Base-by-base conservation (phyloP, 176 grass and related monocot species). In the Luzula sylvatica region DNA sequence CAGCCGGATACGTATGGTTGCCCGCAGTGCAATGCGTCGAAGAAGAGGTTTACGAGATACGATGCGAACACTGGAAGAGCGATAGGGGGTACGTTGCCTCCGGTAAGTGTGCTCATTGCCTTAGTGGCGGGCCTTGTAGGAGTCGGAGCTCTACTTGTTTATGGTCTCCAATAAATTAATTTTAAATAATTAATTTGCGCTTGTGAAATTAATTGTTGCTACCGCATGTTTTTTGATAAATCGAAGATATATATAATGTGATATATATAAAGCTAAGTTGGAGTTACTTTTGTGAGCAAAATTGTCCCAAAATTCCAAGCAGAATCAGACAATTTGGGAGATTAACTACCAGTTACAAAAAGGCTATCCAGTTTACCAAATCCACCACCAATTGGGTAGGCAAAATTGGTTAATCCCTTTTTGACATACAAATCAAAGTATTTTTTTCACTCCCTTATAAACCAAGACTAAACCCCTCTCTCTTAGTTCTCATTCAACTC, bases 21-120 rank as follows among this genome's bases (percentile, higher is more conserved):
- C 24, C 92, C 92, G 13, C 92, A 90, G 65, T 98, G 92, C 53
- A 98, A 98, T 77, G 92, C 92, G 12, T 68, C 92, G 39, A 98
- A 98, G 78, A 90, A 98, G 65, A 71, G 85, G n/a, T 98, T 98
- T 53, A 46, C 65, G 2, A 54, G 38, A 15, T 98, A 98, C 3
- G 69, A 90, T 40, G 75, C 65, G 2, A 58, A 75, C 21, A 69
- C 78, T 0, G 81, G 92, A 61, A 90, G 82, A 65, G 15, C 81
- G 11, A 78, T 98, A 1, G 78, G 86, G 3, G 78, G 85, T 14
- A 32, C 76, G 0, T 42, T 98, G 51, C 86, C 85, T 0, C 92
- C 81, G 52, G 55, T 98, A 12, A 26, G 71, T 0, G 86, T 98
- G 11, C 72, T 98, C 8, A 11, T 90, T 55, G 87, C 81, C 65